A percentile compares a stretch with the other conserved stretches of the same genome.
These are phyloP conservation scores for Phoma sp. DNA, from an alignment of 2,329 filamentous ascomycete species.

Conservation along the genomic window DNA sequence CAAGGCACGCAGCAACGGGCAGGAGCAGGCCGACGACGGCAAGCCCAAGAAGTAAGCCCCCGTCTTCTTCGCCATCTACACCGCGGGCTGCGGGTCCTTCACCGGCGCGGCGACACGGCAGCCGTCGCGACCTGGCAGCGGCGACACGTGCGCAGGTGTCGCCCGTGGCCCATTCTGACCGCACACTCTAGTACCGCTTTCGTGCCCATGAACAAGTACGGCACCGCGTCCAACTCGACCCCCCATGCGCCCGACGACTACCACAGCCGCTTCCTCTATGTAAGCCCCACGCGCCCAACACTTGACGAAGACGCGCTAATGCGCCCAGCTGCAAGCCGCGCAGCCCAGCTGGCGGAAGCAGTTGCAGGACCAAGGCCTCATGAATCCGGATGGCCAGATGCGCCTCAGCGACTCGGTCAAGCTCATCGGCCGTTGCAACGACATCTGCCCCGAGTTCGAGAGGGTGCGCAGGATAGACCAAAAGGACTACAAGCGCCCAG, in stretches of 20 bases:
- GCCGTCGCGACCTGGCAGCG: slow-evolving; percentile 1
- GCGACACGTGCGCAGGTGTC: slow-evolving; percentile 14
- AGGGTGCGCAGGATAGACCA: slow-evolving; percentile 67
- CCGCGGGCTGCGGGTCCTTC: slow-evolving; percentile 1
- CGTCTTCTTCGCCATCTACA: slow-evolving; percentile 8
- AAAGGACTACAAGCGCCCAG: slow-evolving; percentile 66
- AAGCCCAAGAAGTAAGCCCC: slow-evolving; percentile 12
- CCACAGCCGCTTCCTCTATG: slow-evolving; percentile 31
- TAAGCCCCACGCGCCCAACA: slow-evolving; percentile 17
- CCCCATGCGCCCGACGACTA: slow-evolving; percentile 36
- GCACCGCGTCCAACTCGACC: slow-evolving; percentile 26
- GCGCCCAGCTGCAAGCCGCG: slow-evolving; percentile 25
- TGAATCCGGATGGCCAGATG: slow-evolving; percentile 65
- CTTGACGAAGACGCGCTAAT: slow-evolving; percentile 15
- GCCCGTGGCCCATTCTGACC: slow-evolving; percentile 36
- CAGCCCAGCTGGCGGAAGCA: slow-evolving; percentile 49
- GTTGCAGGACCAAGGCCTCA: slow-evolving; percentile 36
- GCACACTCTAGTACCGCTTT: slow-evolving; percentile 14
- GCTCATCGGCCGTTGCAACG: slow-evolving; percentile 66
- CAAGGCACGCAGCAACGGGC: slow-evolving; percentile 1
- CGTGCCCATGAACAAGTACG: slow-evolving; percentile 7
- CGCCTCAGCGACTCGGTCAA: slow-evolving; percentile 67
- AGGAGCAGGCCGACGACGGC: slow-evolving; percentile 11
- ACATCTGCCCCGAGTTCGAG: slow-evolving; percentile 72
- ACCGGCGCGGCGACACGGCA: not conserved